phyloP scores from a whole-genome alignment of 805 yeast species.

The Candida hungchunana region DNA sequence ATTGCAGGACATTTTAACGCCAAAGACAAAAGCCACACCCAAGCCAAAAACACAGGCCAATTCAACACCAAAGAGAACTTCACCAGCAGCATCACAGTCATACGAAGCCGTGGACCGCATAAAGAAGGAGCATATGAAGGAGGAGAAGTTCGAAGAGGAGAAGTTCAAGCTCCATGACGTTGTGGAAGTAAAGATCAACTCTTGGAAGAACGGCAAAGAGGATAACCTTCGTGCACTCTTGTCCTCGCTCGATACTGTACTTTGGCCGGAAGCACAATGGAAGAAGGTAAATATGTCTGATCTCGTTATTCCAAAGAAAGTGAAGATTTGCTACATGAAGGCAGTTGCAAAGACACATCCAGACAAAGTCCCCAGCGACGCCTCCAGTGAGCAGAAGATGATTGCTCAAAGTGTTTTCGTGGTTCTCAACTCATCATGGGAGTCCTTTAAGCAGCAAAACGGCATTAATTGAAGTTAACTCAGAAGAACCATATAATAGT shows the following conservation, averaged over 20 bases:
- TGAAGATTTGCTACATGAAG: slow-evolving; percentile 80
- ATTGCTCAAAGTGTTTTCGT: slow-evolving; percentile 86
- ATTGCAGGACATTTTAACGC: slow-evolving; percentile 61
- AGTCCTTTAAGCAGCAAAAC: slow-evolving; percentile 61
- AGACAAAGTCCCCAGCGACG: slow-evolving; percentile 66
- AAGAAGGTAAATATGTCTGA: slow-evolving; percentile 63
- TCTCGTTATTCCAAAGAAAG: slow-evolving; percentile 83
- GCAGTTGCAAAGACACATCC: slow-evolving; percentile 88
- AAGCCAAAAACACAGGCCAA: slow-evolving; percentile 5
- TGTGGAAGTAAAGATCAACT: slow-evolving; percentile 48
- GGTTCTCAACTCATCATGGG: slow-evolving; percentile 87
- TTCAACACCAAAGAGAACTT: slow-evolving; percentile 12
- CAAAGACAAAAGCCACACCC: slow-evolving; percentile 35
- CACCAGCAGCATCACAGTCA: slow-evolving; percentile 5
- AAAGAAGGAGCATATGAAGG: slow-evolving; percentile 41
- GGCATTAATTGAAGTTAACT: slow-evolving; percentile 33
- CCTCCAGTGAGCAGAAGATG: slow-evolving; percentile 68
- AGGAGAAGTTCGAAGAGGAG: slow-evolving; percentile 50
- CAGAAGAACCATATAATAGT: too few species aligned
- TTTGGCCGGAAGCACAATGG: slow-evolving; percentile 70
- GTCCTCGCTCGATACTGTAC: slow-evolving; percentile 58
- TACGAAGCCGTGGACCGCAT: slow-evolving; percentile 49
- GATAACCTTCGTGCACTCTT: slow-evolving; percentile 77
- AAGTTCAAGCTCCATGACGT: slow-evolving; percentile 58
- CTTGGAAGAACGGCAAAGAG: slow-evolving; percentile 75